A percentile compares a stretch with the other conserved stretches of the same genome.
These are phyloP conservation scores for Nyctanthes arbortristis DNA, from an alignment of 257 asterid species.

Conservation along the genomic window DNA sequence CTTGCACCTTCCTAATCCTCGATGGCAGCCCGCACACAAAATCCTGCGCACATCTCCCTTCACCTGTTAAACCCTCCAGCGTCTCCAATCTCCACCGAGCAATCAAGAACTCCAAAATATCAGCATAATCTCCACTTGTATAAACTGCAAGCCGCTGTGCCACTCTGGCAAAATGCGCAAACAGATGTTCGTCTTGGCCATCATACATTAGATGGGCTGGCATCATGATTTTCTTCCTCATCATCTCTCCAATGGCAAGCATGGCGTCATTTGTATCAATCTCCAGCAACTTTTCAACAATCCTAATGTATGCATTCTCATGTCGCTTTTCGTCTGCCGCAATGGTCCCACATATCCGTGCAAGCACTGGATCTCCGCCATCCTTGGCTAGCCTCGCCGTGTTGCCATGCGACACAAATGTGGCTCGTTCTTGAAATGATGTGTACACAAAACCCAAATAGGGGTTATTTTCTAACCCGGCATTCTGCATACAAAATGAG, in stretches of 20 bases:
- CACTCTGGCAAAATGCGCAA: slow-evolving; percentile 26
- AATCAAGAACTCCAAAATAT: slow-evolving; percentile 34
- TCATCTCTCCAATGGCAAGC: slow-evolving; percentile 40
- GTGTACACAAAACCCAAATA: slow-evolving; percentile 37
- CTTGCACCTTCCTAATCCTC: slow-evolving; percentile 22
- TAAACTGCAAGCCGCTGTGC: slow-evolving; percentile 26
- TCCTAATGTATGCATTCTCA: slow-evolving; percentile 28
- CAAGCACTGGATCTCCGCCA: slow-evolving; percentile 34
- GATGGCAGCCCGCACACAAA: slow-evolving; percentile 35
- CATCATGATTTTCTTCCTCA: slow-evolving; percentile 41
- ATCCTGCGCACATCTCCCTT: slow-evolving; percentile 32
- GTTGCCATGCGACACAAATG: slow-evolving; percentile 30
- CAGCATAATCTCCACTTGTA: slow-evolving; percentile 30
- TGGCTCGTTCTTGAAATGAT: slow-evolving; percentile 51
- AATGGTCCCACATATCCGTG: slow-evolving; percentile 37
- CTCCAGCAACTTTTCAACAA: slow-evolving; percentile 33
- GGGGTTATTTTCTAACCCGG: slow-evolving; percentile 31
- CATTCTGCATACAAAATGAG: slow-evolving; percentile 25
- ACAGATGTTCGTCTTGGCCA: slow-evolving; percentile 30
- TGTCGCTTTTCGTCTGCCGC: slow-evolving; percentile 47
- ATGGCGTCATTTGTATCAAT: slow-evolving; percentile 34
- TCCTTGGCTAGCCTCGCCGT: slow-evolving; percentile 35
- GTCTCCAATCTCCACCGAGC: slow-evolving; percentile 34
- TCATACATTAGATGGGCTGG: slow-evolving; percentile 41
- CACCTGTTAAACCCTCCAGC: slow-evolving; percentile 25